These are phyloP conservation scores for Hypoxylon sp. DNA, from an alignment of 2,329 filamentous ascomycete species.

Conservation along the genomic window DNA sequence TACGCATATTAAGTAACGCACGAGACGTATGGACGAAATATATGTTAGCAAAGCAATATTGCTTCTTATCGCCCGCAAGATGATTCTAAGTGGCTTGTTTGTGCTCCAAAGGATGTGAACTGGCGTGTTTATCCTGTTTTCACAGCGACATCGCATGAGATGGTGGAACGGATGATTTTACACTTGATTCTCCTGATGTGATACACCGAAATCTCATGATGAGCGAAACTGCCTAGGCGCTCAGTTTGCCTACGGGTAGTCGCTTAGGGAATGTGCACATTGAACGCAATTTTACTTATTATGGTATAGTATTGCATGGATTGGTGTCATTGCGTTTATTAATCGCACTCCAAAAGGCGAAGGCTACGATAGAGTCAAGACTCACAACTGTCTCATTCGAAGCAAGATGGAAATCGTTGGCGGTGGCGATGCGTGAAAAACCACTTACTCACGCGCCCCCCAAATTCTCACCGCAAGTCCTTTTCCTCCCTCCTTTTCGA, in stretches of 20 bases:
- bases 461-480: constrained; percentile 6
- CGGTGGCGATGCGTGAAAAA: constrained; percentile 3
- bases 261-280: constrained; percentile 15
- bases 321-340: neutral
- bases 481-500: neutral
- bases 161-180: neutral
- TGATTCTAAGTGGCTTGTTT: constrained; percentile 6
- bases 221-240: neutral
- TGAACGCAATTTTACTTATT: constrained; percentile 16
- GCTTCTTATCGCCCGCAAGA: constrained; percentile 19
- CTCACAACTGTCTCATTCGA: constrained; percentile 1
- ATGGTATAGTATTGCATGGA: neutral
- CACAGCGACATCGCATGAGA: constrained; percentile 1
- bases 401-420: neutral
- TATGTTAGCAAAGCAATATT: constrained; percentile 32
- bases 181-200: constrained; percentile 5
- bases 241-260: constrained; percentile 8
- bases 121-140: constrained; percentile 3
- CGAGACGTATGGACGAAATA: constrained; percentile 40
- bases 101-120: constrained; percentile 11
- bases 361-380: constrained; percentile 1
- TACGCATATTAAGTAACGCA: constrained; percentile 37
- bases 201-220: neutral
- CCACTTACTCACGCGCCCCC: neutral
- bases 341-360: neutral